Evolutionary conservation across 2,329 filamentous ascomycete species (phyloP).

Genomic region (Cylindrodendrum hubeiense): DNA sequence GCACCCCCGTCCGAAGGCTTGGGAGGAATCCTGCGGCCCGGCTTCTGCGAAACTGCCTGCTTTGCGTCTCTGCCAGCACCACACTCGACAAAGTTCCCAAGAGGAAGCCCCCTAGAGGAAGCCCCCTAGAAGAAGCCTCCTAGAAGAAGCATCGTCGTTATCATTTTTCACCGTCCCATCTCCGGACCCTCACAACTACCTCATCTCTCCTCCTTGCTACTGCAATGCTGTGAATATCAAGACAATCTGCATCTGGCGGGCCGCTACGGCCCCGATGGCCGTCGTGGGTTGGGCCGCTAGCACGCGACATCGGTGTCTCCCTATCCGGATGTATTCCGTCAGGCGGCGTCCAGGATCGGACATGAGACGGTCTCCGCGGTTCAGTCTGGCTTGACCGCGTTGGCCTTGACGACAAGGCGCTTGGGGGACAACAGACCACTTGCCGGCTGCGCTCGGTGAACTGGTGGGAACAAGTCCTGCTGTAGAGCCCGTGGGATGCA

Average conservation of each 20-base stretch:
- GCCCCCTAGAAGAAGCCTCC: background rate
- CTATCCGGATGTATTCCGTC: conserved; percentile 35
- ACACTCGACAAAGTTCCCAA: conserved; percentile 14
- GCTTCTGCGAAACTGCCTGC: conserved; percentile 16
- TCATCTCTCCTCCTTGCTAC: conserved; percentile 29
- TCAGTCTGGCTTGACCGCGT: conserved; percentile 34
- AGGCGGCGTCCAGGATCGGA: conserved; percentile 36
- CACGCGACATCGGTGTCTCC: conserved; percentile 36
- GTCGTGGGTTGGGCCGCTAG: conserved; percentile 35
- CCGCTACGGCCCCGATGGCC: conserved; percentile 37
- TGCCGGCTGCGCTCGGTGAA: conserved; percentile 37
- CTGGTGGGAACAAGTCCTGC: conserved; percentile 36
- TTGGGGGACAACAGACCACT: conserved; percentile 34
- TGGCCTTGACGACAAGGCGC: conserved; percentile 40
- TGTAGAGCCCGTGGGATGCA: conserved; percentile 44
- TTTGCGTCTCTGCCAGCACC: conserved; percentile 27
- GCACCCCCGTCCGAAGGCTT: conserved; percentile 30
- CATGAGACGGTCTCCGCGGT: conserved; percentile 38
- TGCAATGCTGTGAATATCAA: conserved; percentile 43
- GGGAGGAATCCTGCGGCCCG: conserved; percentile 24
- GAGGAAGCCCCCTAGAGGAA: conserved; percentile 7
- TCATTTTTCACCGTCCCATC: conserved; percentile 18
- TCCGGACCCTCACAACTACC: conserved; percentile 19
- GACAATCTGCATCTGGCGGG: conserved; percentile 46
- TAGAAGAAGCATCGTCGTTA: conserved; percentile 10